phyloP scores from a whole-genome alignment of 495 filamentous ascomycete genomes.

The Hypoxylon rickii region DNA sequence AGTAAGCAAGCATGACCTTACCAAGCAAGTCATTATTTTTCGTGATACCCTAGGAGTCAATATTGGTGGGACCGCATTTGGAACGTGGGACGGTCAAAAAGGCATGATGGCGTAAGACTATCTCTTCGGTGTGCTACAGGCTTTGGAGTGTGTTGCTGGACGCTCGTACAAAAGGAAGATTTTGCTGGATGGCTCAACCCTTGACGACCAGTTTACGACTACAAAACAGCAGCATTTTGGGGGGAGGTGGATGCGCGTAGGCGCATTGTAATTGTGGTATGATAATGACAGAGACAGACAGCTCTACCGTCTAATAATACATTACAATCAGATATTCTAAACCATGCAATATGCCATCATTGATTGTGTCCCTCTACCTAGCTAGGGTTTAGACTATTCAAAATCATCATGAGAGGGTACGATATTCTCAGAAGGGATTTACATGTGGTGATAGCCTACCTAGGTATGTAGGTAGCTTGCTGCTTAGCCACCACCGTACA shows the following conservation, averaged over 20 bases:
- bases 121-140: slow-evolving; percentile 19
- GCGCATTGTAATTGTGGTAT: slow-evolving; percentile 24
- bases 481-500: too few relatives aligned
- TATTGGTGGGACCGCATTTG: slow-evolving; percentile 16
- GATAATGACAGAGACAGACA: not conserved
- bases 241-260: too few relatives aligned
- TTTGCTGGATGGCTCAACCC: not conserved
- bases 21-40: slow-evolving; percentile 19
- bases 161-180: slow-evolving; percentile 7
- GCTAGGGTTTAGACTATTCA: too few relatives aligned
- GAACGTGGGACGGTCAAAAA: slow-evolving; percentile 25
- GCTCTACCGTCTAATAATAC: slow-evolving; percentile 22
- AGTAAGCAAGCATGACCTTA: not conserved
- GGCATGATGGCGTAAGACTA: slow-evolving; percentile 19
- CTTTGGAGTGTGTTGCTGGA: not conserved
- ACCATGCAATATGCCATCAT: slow-evolving; percentile 5
- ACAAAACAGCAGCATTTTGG: slow-evolving; percentile 17
- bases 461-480: not conserved
- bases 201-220: slow-evolving; percentile 33
- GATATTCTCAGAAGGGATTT: not conserved
- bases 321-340: slow-evolving; percentile 7
- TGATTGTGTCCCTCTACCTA: not conserved
- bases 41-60: slow-evolving; percentile 33
- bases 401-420: too few relatives aligned
- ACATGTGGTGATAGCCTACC: not conserved